These are phyloP conservation scores for Thyridium curvatum DNA, from an alignment of 2,329 filamentous ascomycete species.

Conservation along the genomic window DNA sequence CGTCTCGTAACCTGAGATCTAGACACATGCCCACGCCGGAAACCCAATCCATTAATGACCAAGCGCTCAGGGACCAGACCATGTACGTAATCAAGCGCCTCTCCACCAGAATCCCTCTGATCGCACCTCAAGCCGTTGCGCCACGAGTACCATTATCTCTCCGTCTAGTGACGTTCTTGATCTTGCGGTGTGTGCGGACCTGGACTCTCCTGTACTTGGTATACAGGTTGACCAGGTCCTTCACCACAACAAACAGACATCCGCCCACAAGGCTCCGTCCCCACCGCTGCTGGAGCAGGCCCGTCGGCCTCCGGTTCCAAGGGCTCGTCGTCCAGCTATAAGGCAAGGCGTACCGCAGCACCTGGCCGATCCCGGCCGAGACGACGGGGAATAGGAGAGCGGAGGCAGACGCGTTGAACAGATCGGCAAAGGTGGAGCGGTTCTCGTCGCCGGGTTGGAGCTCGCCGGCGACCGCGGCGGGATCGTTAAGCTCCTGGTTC, in stretches of 20 bases:
- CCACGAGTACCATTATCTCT: background rate
- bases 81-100: too few relatives aligned
- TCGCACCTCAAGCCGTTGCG: background rate
- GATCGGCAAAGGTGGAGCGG: conserved; percentile 24
- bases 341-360: conserved; percentile 65
- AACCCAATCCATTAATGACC: too few relatives aligned
- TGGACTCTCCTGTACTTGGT: conserved; percentile 57
- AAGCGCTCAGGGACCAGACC: too few relatives aligned
- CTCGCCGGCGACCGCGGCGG: background rate
- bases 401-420: conserved; percentile 44
- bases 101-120: too few relatives aligned
- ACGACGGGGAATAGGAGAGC: conserved; percentile 74
- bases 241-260: conserved; percentile 79
- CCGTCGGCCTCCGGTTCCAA: conserved; percentile 29
- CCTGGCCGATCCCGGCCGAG: conserved; percentile 70
- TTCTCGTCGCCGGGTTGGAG: conserved; percentile 19
- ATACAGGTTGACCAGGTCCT: conserved; percentile 58
- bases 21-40: too few relatives aligned
- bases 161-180: conserved; percentile 37
- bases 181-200: conserved; percentile 45
- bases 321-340: conserved; percentile 52
- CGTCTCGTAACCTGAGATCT: too few relatives aligned
- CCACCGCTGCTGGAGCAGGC: conserved; percentile 78
- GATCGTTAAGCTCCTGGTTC: too few relatives aligned
- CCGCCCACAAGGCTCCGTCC: conserved; percentile 85